Percentiles rank a stretch among this genome's conserved stretches.
phyloP scores from a whole-genome alignment of 1,284 basidiomycete species.

The Pyrrhoderma lamaoense region DNA sequence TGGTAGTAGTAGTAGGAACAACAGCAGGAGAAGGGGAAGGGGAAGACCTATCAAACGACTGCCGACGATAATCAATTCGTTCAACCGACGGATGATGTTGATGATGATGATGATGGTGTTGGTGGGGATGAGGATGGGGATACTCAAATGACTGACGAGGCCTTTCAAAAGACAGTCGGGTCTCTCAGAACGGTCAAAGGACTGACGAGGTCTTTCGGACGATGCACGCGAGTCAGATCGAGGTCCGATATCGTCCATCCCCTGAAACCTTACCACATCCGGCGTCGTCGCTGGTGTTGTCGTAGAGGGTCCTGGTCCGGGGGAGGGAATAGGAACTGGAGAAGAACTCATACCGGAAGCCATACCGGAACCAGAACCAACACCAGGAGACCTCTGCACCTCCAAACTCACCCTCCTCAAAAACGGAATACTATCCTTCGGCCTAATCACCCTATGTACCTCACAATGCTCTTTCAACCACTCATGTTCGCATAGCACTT shows the following conservation, averaged over 20 bases:
- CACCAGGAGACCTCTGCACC: slow-evolving; percentile 48
- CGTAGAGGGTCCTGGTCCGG: not conserved
- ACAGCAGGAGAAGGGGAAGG: slow-evolving; percentile 21
- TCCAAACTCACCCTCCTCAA: slow-evolving; percentile 84
- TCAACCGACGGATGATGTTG: too few relatives aligned
- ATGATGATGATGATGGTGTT: too few relatives aligned
- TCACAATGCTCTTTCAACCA: slow-evolving; percentile 62
- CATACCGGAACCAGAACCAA: too few relatives aligned
- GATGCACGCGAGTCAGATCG: slow-evolving; percentile 35
- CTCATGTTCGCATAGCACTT: slow-evolving; percentile 42
- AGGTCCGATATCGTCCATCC: slow-evolving; percentile 40
- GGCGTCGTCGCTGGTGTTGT: not conserved
- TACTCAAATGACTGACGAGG: too few relatives aligned
- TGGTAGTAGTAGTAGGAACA: too few relatives aligned
- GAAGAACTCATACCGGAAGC: not conserved
- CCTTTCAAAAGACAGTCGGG: too few relatives aligned
- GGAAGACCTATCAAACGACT: slow-evolving; percentile 19
- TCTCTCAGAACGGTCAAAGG: slow-evolving; percentile 20
- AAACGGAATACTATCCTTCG: slow-evolving; percentile 92
- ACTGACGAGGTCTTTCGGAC: slow-evolving; percentile 25
- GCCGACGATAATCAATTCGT: not conserved
- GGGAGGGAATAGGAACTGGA: not conserved
- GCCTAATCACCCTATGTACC: slow-evolving; percentile 69
- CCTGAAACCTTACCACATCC: slow-evolving; percentile 51
- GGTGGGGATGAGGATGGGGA: too few relatives aligned